phyloP scores from a whole-genome alignment of 768 basidiomycete species.

The Mrakia hoshinonis region DNA sequence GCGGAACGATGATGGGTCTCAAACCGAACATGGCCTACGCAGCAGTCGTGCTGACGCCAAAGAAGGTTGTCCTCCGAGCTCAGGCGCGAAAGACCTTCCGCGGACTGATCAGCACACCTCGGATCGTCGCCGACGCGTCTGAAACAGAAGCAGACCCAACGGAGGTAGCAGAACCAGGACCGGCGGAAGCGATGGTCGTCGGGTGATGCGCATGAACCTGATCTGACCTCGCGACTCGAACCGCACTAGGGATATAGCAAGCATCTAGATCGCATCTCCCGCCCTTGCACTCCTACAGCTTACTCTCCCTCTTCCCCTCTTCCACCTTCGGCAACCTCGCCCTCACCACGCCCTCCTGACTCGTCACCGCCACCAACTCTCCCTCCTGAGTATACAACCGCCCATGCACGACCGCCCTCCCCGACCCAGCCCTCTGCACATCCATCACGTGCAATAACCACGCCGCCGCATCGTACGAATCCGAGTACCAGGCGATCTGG shows the following conservation, averaged over 20 bases:
- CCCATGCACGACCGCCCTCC: conserved; percentile 39
- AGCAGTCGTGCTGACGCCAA: conserved; percentile 10
- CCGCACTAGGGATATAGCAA: too few species aligned
- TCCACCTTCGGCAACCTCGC: conserved; percentile 31
- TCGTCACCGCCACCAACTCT: conserved; percentile 60
- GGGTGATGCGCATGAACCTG: too few species aligned
- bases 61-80: conserved; percentile 27
- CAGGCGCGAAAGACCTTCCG: conserved; percentile 22
- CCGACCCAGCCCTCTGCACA: conserved; percentile 33
- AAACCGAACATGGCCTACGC: conserved; percentile 11
- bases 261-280: too few species aligned
- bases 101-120: conserved; percentile 9
- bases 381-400: conserved; percentile 65
- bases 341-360: conserved; percentile 60
- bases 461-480: conserved; percentile 33
- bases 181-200: too few species aligned
- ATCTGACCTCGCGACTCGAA: too few species aligned
- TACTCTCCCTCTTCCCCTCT: background rate
- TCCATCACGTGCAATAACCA: conserved; percentile 41
- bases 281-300: background rate
- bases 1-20: conserved; percentile 26
- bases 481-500: conserved; percentile 38
- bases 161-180: background rate
- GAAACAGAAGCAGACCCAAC: background rate
- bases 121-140: background rate